A percentile compares a stretch with the other conserved stretches of the same genome.
Evolutionary conservation across 2,329 filamentous ascomycete species (phyloP).

Genomic region (Cercospora berteroae): DNA sequence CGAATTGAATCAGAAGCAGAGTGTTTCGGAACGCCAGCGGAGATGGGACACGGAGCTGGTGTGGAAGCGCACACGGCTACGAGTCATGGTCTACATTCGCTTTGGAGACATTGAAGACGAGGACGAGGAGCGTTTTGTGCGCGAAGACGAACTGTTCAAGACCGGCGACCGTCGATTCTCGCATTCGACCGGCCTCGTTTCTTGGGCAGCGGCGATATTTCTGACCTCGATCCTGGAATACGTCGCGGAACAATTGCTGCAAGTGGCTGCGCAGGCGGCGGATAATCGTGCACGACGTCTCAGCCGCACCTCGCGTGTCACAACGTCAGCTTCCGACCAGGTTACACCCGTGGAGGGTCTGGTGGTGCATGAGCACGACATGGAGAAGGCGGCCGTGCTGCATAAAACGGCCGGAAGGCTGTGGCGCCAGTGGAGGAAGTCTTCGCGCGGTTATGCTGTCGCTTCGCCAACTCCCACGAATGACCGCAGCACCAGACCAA

Average conservation of each 20-base stretch:
- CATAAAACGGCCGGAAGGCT: conserved; percentile 84
- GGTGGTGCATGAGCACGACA: conserved; percentile 79
- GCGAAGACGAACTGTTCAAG: conserved; percentile 69
- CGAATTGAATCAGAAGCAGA: conserved; percentile 32
- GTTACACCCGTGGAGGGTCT: conserved; percentile 21
- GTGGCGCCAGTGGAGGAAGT: conserved; percentile 95
- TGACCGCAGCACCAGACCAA: conserved; percentile 9
- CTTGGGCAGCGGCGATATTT: conserved; percentile 91
- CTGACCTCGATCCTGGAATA: conserved; percentile 92
- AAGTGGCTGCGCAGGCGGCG: conserved; percentile 83
- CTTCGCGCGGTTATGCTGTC: conserved; percentile 53
- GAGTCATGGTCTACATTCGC: conserved; percentile 98
- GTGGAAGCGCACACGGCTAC: conserved; percentile 88
- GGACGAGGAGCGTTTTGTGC: conserved; percentile 86
- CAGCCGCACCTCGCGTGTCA: conserved; percentile 34
- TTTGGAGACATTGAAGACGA: conserved; percentile 97
- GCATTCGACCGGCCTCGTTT: conserved; percentile 55
- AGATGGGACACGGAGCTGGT: conserved; percentile 89
- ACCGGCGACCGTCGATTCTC: conserved; percentile 58
- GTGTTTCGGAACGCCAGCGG: conserved; percentile 38
- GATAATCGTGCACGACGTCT: conserved; percentile 58
- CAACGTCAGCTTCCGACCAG: conserved; percentile 24
- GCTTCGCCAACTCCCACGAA: conserved; percentile 19
- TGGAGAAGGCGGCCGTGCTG: conserved; percentile 80
- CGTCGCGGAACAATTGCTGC: conserved; percentile 84